Percentiles rank a stretch among this genome's conserved stretches.
phyloP scores from a whole-genome alignment of 192 early-diverging fungal species.

The Podila epigama region DNA sequence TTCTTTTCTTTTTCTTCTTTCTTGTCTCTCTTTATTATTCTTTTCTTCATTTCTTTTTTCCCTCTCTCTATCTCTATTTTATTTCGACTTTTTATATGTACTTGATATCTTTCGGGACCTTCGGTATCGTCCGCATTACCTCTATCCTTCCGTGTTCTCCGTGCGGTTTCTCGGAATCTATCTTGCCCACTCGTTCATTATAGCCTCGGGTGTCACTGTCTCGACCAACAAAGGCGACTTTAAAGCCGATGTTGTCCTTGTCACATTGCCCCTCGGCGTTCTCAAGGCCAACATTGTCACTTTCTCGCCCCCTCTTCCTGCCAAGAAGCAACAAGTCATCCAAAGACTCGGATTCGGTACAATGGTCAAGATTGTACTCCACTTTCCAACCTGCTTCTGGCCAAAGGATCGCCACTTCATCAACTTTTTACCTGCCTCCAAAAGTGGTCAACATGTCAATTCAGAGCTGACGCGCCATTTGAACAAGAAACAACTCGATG shows the following conservation, averaged over 20 bases:
- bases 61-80: no score
- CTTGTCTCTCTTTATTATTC: neutral
- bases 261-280: constrained; percentile 57
- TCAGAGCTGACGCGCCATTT: constrained; percentile 34
- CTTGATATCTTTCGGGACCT: no score
- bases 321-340: constrained; percentile 41
- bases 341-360: constrained; percentile 51
- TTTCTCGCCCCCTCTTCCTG: constrained; percentile 52
- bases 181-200: neutral
- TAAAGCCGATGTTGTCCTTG: constrained; percentile 45
- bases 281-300: constrained; percentile 40
- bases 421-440: constrained; percentile 46
- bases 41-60: neutral
- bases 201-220: constrained; percentile 32
- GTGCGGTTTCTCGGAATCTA: neutral
- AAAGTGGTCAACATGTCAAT: constrained; percentile 24
- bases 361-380: constrained; percentile 52
- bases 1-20: neutral
- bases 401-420: constrained; percentile 42
- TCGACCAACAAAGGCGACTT: constrained; percentile 41
- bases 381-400: constrained; percentile 45
- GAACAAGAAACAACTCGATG: constrained; percentile 35
- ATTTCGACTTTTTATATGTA: no score
- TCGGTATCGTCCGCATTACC: no score
- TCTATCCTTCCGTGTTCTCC: no score